Evolutionary conservation across 1,284 basidiomycete genomes (phyloP), one percentile per base, ranked within the genome.

Genomic region (Trametes sp.): DNA sequence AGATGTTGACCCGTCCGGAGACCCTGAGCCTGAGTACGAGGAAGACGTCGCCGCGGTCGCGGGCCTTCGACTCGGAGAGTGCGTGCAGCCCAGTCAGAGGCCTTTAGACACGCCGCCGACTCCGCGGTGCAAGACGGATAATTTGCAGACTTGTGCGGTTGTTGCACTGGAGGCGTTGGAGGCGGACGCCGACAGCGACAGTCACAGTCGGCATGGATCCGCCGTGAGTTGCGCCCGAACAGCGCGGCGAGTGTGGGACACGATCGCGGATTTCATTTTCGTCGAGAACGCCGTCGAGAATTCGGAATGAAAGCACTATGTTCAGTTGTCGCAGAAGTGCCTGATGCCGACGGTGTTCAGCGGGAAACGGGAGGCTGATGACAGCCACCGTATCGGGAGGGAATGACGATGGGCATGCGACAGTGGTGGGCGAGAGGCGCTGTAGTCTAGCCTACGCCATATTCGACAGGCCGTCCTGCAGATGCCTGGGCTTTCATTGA

Each of bases 1-100:
- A 36, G 54, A 55, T 36, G 16, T 26, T 10, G 45, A n/a, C 45
- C 45, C 24, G 45, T 26, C 14, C 24, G 42, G 24, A 26, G 53
- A 54, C 53, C 53, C 53, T 54, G 53, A 54, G 41, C 42, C 28
- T 54, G 52, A 44, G 52, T 41, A 11, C 23, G 41, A 2, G 35
- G n/a, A n/a, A 11, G 2, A 7, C 13, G 10, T 38, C 16, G 51
- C 35, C 35, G 23, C 36, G 23, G 8, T 11, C 3, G 21, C 16
- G 42, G 42, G 24, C 19, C 38, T 41, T 7, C 38, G 14, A 2
- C 2, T 10, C 16, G 35, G 35, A 10, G 35, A 36, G 35, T 36
- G 35, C 16, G 35, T 36, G 35, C 2, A 36, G 11, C 11, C 35
- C 35, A 36, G 4, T 36, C 11, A 36, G 35, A 36, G 16, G 11